Evolutionary conservation across 2,329 filamentous ascomycete genomes (phyloP), one percentile per base, ranked within the genome.

Genomic region (Fusarium guadeloupense): DNA sequence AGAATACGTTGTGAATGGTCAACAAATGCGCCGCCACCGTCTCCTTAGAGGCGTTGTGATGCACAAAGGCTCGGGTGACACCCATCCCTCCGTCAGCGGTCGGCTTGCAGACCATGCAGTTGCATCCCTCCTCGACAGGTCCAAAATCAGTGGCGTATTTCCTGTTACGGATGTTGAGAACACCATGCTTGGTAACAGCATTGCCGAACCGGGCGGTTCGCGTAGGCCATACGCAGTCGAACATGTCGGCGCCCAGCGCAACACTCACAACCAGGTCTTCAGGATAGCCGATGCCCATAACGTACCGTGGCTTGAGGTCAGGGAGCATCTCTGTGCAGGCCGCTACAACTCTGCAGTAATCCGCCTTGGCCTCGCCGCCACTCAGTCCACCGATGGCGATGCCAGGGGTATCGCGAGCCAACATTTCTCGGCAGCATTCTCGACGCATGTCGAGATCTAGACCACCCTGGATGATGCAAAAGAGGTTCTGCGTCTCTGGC

Each of bases 171-270:
- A 99, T 80, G 74, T 97, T 97, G 39, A 97, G 78, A n/a, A 92
- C 85, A 10, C 95, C 96, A 35, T 81, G 70, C 51, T 86, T 85
- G 3, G 94, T 97, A 54, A 99, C 86, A 31, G 94, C 95, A 72
- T 97, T 97, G 56, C 96, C 95, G 72, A 99, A 99, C 28, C 95
- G 88, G 72, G 95, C 95, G 30, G 95, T 99, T 48, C 95, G 84
- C 5, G 95, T 98, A 2, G 95, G 96, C 95, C 95, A 99, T 7
- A 99, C 95, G 72, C 96, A 99, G 77, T 99, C 95, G 74, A 99
- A 99, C 95, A 99, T 99, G 77, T 99, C 95, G 42, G 95, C 95
- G 4, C 95, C 95, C 1, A 99, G 83, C 2, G 95, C 95, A 5
- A 97, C 89, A 47, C 92, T 96, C 33, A 99, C 93, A 3, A 99